Base-by-base conservation (phyloP, 2,329 filamentous ascomycete species). In the Arthrobotrys conoides region DNA sequence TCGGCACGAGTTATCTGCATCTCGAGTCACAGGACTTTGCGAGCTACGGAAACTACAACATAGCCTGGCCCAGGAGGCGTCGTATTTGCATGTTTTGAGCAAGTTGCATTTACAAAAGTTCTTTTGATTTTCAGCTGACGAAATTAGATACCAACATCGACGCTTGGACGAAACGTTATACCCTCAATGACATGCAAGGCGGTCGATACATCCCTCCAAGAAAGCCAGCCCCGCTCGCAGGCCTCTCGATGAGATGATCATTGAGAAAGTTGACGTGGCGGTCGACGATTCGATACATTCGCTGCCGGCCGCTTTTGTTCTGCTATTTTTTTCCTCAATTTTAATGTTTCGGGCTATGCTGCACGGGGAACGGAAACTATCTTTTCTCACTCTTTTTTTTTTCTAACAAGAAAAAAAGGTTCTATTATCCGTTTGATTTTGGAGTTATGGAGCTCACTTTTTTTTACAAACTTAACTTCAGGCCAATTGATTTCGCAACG, bases 391-490 rank as follows among this genome's bases (percentile, higher is more conserved):
- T 44, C 18, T 46, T 46, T 76, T 57, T 68, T 68, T 68, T 69
- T 55, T 68, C 46, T 67, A 53, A 66, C 63, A 78, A 71, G 57
- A 65, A 78, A 71, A 72, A 44, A 51, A 63, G 75, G 36, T 63
- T 69, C 63, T 67, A 68, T 57, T 72, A 72, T 63, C 68, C 73
- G 67, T 68, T 78, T 57, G 33, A 78, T 64, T 69, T 78, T 68
- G 63, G 75, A 78, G 63, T 78, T 78, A 78, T 78, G 75, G 75
- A 78, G 75, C 75, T 78, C 75, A 64, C 75, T 78, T 78, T 72
- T 68, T 77, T 61, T 67, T 36, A 63, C 75, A 72, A 71, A 71
- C 73, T 68, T 67, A 67, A 72, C 75, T 67, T 72, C 75, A 71
- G 73, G 67, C 72, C 73, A 78, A 78, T 78, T 68, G 75, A 78